phyloP scores from a whole-genome alignment of 805 yeast genomes.

The Candida jianshihensis region DNA sequence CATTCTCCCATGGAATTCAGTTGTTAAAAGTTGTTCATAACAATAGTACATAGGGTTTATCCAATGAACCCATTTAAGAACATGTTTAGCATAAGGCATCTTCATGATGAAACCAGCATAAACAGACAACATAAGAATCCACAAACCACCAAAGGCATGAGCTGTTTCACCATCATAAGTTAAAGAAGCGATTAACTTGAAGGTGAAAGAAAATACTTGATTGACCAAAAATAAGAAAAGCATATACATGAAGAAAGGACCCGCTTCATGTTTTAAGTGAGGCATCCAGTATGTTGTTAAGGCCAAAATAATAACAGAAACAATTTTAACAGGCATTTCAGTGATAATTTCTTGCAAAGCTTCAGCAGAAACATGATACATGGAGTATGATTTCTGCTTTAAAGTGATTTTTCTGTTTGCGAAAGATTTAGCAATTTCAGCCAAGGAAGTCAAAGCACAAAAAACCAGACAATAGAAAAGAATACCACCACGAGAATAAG shows the following conservation, averaged over 20 bases:
- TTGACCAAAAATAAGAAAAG: slow-evolving; percentile 40
- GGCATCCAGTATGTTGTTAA: slow-evolving; percentile 47
- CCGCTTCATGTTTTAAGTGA: slow-evolving; percentile 44
- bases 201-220: slow-evolving; percentile 34
- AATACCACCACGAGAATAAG: slow-evolving; percentile 53
- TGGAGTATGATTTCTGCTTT: slow-evolving; percentile 50
- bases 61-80: slow-evolving; percentile 57
- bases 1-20: slow-evolving; percentile 46
- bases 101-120: slow-evolving; percentile 55
- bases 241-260: slow-evolving; percentile 53
- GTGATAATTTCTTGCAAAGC: slow-evolving; percentile 57
- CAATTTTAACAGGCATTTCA: slow-evolving; percentile 46
- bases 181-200: slow-evolving; percentile 53
- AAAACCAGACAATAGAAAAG: slow-evolving; percentile 62
- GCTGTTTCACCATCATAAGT: slow-evolving; percentile 55
- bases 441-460: slow-evolving; percentile 53
- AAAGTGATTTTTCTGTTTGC: slow-evolving; percentile 45
- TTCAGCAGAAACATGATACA: slow-evolving; percentile 59
- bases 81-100: slow-evolving; percentile 49
- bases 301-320: slow-evolving; percentile 39
- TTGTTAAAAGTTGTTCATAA: slow-evolving; percentile 51
- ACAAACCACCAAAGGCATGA: too few relatives aligned
- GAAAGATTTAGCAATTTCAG: slow-evolving; percentile 38
- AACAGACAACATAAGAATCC: slow-evolving; percentile 39
- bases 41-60: slow-evolving; percentile 51